A percentile compares a stretch with the other conserved stretches of the same genome.
Conservation (phyloP, 2,329 filamentous ascomycete species). For the Saccharata proteae region DNA sequence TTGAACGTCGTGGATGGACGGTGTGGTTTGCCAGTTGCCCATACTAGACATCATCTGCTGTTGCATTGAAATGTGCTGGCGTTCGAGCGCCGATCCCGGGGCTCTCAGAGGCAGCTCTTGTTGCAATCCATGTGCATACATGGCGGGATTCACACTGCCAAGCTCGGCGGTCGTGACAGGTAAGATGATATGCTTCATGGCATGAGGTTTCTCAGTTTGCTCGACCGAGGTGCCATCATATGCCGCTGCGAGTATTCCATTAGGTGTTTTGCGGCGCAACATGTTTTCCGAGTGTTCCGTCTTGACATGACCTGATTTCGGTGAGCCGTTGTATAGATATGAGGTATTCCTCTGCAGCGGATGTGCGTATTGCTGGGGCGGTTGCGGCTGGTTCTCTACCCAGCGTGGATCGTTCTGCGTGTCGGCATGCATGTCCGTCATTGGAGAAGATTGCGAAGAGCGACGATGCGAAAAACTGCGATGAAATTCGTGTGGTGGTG, state of each 20-base stretch:
- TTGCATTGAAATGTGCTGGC: conserved; percentile 4
- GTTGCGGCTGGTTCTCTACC: conserved; percentile 15
- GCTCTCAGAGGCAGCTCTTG: conserved; percentile 26
- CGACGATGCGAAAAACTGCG: conserved; percentile 13
- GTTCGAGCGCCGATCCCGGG: conserved; percentile 10
- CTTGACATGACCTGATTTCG: conserved; percentile 14
- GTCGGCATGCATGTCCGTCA: neutral
- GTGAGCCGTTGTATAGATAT: conserved; percentile 17
- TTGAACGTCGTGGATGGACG: too few species aligned
- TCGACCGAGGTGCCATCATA: conserved; percentile 77
- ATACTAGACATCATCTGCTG: neutral
- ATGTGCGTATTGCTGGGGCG: conserved; percentile 26
- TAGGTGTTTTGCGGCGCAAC: conserved; percentile 82
- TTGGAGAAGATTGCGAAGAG: conserved; percentile 14
- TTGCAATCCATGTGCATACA: conserved; percentile 17
- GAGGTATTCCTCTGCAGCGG: conserved; percentile 27
- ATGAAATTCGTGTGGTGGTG: conserved; percentile 14
- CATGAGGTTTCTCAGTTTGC: conserved; percentile 59
- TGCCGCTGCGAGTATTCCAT: conserved; percentile 80
- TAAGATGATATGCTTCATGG: conserved; percentile 72
- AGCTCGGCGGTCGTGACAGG: conserved; percentile 41
- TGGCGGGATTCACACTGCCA: conserved; percentile 20
- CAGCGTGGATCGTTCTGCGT: conserved; percentile 8
- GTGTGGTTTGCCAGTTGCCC: too few species aligned
- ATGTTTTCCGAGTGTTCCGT: conserved; percentile 53